These are phyloP conservation scores for Mycena maculata DNA, from an alignment of 768 basidiomycete genomes.

Conservation along the genomic window DNA sequence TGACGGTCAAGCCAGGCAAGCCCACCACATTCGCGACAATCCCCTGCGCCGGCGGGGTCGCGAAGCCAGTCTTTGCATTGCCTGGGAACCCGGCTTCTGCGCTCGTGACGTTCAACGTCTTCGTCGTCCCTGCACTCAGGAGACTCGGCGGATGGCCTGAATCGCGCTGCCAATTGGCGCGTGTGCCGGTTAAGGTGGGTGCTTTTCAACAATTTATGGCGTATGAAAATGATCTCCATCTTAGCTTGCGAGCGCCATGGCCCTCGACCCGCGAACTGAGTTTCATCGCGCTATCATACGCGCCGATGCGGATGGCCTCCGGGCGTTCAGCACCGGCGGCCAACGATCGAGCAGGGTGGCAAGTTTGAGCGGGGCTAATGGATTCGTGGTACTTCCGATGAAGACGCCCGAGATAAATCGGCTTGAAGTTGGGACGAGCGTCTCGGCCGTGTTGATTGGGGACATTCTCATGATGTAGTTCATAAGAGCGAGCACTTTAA, in stretches of 20 bases:
- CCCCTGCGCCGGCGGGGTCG: conserved; percentile 52
- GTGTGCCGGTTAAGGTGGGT: conserved; percentile 72
- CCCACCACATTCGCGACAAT: conserved; percentile 92
- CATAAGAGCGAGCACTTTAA: no score
- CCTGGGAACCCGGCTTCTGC: conserved; percentile 93
- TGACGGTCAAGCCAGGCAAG: conserved; percentile 86
- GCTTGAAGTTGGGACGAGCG: conserved; percentile 66
- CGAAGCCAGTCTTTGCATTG: conserved; percentile 82
- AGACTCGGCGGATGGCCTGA: conserved; percentile 75
- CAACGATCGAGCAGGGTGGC: conserved; percentile 87
- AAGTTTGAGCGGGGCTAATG: conserved; percentile 86
- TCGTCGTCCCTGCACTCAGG: conserved; percentile 85
- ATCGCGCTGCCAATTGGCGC: conserved; percentile 65
- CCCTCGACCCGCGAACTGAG: conserved; percentile 79
- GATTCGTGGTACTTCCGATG: conserved; percentile 75
- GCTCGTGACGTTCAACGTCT: conserved; percentile 86
- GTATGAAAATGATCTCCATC: background rate
- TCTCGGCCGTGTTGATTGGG: conserved; percentile 74
- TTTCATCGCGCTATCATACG: conserved; percentile 83
- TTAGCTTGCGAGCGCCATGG: conserved; percentile 71
- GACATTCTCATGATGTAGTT: conserved; percentile 46
- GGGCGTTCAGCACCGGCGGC: conserved; percentile 85
- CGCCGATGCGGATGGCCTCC: conserved; percentile 58
- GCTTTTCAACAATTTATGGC: background rate
- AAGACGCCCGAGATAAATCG: conserved; percentile 44